Percentiles rank a stretch among this genome's conserved stretches.
Evolutionary conservation across 768 basidiomycete genomes (phyloP).

Genomic region (Cyathus striatus): DNA sequence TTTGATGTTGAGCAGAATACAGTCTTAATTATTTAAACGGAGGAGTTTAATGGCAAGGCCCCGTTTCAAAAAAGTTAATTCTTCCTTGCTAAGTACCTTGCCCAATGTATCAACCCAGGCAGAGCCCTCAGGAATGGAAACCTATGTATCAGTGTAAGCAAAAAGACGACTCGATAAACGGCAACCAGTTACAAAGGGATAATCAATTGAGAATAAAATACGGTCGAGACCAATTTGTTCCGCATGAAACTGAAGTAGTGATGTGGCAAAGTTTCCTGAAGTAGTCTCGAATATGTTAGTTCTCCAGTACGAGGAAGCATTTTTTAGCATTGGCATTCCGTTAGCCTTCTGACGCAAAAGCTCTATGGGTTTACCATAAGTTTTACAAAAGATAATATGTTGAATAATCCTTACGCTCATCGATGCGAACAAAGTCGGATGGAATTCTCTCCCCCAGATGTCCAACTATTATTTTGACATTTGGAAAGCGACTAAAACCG

Average conservation of each 20-base stretch:
- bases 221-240: conserved; percentile 31
- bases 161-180: neutral
- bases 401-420: conserved; percentile 22
- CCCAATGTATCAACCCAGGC: conserved; percentile 19
- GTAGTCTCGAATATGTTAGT: conserved; percentile 35
- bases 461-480: conserved; percentile 33
- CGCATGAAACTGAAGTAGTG: conserved; percentile 31
- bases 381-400: neutral
- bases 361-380: conserved; percentile 13
- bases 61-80: conserved; percentile 18
- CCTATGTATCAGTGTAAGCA: conserved; percentile 5
- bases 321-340: conserved; percentile 32
- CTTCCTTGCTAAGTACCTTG: conserved; percentile 10
- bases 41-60: conserved; percentile 22
- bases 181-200: conserved; percentile 23
- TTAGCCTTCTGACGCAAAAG: conserved; percentile 17
- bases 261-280: conserved; percentile 35
- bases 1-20: too few species aligned
- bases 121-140: conserved; percentile 13
- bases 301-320: conserved; percentile 30
- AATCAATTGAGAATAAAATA: conserved; percentile 37
- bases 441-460: conserved; percentile 38
- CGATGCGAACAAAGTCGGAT: conserved; percentile 34
- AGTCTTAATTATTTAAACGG: conserved; percentile 16
- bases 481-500: conserved; percentile 31